Evolutionary conservation across 306 rosid species (phyloP).

Genomic region (Potentilla sterilis): DNA sequence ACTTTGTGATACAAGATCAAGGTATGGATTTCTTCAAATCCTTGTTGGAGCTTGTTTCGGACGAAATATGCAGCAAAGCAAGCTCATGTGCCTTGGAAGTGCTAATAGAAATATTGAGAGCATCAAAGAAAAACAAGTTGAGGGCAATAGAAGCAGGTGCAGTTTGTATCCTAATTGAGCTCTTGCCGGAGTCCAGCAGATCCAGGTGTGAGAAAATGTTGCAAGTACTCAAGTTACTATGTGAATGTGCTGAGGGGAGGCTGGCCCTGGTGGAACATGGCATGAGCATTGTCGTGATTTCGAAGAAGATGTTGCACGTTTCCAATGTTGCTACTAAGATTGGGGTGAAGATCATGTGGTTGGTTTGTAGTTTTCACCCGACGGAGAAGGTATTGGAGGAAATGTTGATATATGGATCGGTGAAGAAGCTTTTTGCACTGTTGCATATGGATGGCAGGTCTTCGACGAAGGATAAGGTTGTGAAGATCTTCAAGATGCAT

Average conservation of each 20-base stretch:
- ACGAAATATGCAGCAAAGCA: constrained; percentile 43
- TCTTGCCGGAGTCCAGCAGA: constrained; percentile 35
- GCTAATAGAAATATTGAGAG: constrained; percentile 31
- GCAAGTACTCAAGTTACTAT: constrained; percentile 31
- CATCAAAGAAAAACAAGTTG: constrained; percentile 39
- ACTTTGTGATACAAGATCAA: constrained; percentile 34
- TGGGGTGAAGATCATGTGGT: constrained; percentile 43
- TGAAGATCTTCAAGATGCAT: constrained; percentile 49
- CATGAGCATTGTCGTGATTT: constrained; percentile 40
- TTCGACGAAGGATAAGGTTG: constrained; percentile 40
- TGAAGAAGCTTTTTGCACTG: constrained; percentile 49
- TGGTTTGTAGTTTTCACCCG: constrained; percentile 37
- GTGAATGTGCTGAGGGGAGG: constrained; percentile 58
- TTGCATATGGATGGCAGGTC: constrained; percentile 38
- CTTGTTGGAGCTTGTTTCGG: constrained; percentile 49
- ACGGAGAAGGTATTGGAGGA: constrained; percentile 47
- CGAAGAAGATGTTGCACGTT: constrained; percentile 36
- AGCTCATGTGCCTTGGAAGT: constrained; percentile 41
- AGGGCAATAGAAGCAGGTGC: constrained; percentile 57
- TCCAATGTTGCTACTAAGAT: constrained; percentile 38
- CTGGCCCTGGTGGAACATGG: constrained; percentile 49
- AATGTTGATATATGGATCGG: constrained; percentile 48
- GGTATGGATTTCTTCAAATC: constrained; percentile 49
- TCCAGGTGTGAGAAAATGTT: constrained; percentile 43
- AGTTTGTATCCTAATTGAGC: constrained; percentile 44